Percentiles rank a stretch among this genome's conserved stretches.
phyloP scores from a whole-genome alignment of 495 filamentous ascomycete species.

The Penicillium chermesinum region DNA sequence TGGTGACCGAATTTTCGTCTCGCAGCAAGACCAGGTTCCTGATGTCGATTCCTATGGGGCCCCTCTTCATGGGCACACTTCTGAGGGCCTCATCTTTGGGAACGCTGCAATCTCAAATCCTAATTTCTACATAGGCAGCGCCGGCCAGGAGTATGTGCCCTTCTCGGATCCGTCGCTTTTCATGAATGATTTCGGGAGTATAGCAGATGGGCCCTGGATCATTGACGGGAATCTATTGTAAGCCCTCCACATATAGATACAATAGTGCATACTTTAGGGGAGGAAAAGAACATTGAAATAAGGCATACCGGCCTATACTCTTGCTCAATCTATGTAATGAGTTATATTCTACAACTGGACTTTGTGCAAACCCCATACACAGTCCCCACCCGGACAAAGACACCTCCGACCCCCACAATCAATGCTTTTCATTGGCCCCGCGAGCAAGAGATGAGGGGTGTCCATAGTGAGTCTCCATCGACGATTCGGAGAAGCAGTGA shows the following conservation, averaged over 20 bases:
- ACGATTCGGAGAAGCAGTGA: background rate
- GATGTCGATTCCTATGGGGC: background rate
- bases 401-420: background rate
- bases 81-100: conserved; percentile 23
- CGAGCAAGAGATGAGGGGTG: background rate
- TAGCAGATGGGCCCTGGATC: conserved; percentile 41
- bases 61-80: conserved; percentile 5
- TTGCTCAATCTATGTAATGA: too few relatives aligned
- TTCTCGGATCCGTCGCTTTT: conserved; percentile 18
- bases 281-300: too few relatives aligned
- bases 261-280: conserved; percentile 42
- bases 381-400: background rate
- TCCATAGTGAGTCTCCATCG: too few relatives aligned
- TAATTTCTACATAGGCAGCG: conserved; percentile 10
- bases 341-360: too few relatives aligned
- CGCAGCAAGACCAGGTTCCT: conserved; percentile 1
- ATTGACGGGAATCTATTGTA: conserved; percentile 28
- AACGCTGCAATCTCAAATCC: conserved; percentile 13
- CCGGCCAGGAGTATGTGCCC: conserved; percentile 13
- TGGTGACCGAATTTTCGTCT: background rate
- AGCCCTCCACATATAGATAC: conserved; percentile 27
- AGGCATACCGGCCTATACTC: conserved; percentile 44
- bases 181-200: conserved; percentile 36
- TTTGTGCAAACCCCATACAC: too few relatives aligned
- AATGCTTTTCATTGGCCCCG: background rate